Evolutionary conservation across 805 yeast genomes (phyloP).

Genomic region (Novakomyces olei): DNA sequence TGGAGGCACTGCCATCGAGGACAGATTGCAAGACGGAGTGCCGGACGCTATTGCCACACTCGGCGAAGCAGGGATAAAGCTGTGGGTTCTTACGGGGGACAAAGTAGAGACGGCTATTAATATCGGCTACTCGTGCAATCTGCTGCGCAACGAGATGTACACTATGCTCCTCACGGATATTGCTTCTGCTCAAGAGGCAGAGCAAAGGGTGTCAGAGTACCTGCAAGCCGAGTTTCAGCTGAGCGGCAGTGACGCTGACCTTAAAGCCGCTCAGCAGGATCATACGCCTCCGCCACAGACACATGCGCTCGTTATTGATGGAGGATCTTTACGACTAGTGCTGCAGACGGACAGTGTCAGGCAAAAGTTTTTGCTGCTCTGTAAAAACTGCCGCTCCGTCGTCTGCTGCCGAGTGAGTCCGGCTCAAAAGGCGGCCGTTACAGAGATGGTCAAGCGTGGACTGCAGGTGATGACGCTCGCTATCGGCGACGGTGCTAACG

Average conservation of each 20-base stretch:
- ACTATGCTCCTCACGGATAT: conserved; percentile 32
- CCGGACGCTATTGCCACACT: conserved; percentile 48
- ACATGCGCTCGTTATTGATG: conserved; percentile 47
- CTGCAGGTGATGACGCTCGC: conserved; percentile 58
- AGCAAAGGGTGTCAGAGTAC: conserved; percentile 22
- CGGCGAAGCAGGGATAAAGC: conserved; percentile 50
- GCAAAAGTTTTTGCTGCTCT: conserved; percentile 40
- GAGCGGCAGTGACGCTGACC: conserved; percentile 22
- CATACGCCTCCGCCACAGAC: conserved; percentile 41
- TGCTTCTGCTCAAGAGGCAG: conserved; percentile 16
- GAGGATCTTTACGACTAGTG: conserved; percentile 33
- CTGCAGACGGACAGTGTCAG: conserved; percentile 21
- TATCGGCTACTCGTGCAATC: conserved; percentile 59
- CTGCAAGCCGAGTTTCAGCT: conserved; percentile 27
- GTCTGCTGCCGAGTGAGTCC: conserved; percentile 71
- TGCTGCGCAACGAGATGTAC: conserved; percentile 46
- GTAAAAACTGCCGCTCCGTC: conserved; percentile 61
- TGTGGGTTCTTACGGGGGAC: conserved; percentile 73
- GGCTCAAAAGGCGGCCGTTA: conserved; percentile 60
- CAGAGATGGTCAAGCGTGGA: conserved; percentile 37
- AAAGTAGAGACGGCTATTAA: conserved; percentile 66
- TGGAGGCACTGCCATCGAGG: conserved; percentile 72
- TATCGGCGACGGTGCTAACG: conserved; percentile 73
- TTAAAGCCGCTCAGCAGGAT: conserved; percentile 31
- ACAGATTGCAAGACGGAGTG: conserved; percentile 54